A percentile compares a stretch with the other conserved stretches of the same genome.
These are phyloP conservation scores for Alternaria sp. DNA, from an alignment of 2,329 filamentous ascomycete species.

Conservation along the genomic window DNA sequence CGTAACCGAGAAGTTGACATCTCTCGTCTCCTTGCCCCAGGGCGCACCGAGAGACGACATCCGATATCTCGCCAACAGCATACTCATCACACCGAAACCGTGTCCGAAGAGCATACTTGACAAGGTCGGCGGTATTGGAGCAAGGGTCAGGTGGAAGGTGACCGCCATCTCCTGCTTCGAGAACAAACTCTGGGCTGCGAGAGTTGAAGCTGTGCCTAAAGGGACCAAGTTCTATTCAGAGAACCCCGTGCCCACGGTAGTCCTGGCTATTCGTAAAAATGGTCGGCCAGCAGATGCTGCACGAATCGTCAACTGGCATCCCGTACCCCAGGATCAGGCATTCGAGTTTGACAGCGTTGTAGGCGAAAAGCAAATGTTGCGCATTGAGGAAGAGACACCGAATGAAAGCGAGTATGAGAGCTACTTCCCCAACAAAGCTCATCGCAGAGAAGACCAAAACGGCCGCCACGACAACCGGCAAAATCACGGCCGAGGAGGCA, in stretches of 20 bases:
- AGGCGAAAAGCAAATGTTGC: constrained; percentile 84
- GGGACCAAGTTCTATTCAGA: constrained; percentile 76
- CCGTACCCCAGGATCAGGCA: constrained; percentile 73
- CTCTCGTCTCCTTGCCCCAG: constrained; percentile 71
- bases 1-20: constrained; percentile 76
- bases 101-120: constrained; percentile 76
- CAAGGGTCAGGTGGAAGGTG: constrained; percentile 84
- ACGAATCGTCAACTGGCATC: constrained; percentile 85
- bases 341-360: constrained; percentile 85
- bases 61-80: constrained; percentile 85
- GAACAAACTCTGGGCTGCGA: constrained; percentile 86
- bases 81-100: constrained; percentile 84
- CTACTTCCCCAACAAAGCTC: constrained; percentile 69
- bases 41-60: constrained; percentile 74
- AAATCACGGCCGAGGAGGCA: constrained; percentile 34
- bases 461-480: constrained; percentile 52
- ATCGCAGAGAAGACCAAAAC: constrained; percentile 47
- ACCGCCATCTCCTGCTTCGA: constrained; percentile 78
- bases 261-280: constrained; percentile 80
- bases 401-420: constrained; percentile 72
- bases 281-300: constrained; percentile 80
- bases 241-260: constrained; percentile 78
- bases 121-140: constrained; percentile 87
- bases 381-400: constrained; percentile 75
- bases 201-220: constrained; percentile 75